Percentiles rank a stretch among this genome's conserved stretches.
phyloP scores from a whole-genome alignment of 176 grass and related monocot species.

The Juncus inflexus region DNA sequence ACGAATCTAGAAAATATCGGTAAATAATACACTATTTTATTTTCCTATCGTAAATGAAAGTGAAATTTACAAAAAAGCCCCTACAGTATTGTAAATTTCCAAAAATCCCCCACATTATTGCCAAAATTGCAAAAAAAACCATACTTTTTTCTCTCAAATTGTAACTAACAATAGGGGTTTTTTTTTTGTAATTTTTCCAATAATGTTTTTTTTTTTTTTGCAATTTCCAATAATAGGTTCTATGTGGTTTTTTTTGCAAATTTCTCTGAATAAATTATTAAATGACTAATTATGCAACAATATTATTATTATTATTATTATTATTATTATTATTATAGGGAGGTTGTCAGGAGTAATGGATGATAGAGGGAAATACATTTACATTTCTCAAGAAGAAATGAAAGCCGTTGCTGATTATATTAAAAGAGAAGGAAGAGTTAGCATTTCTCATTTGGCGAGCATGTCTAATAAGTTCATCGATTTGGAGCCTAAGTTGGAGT shows the following conservation, averaged over 20 bases:
- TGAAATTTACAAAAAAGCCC: no score
- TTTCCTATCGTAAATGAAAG: background rate
- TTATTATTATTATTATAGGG: slow-evolving; percentile 30
- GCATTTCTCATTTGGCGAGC: slow-evolving; percentile 80
- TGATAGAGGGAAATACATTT: slow-evolving; percentile 96
- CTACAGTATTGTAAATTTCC: no score
- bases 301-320: background rate
- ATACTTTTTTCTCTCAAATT: no score
- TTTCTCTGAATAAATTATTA: background rate
- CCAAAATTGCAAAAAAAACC: background rate
- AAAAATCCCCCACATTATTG: no score
- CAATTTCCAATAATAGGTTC: no score
- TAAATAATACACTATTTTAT: slow-evolving; percentile 26
- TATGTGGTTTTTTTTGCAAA: background rate
- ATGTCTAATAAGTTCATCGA: slow-evolving; percentile 88
- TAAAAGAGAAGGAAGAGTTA: slow-evolving; percentile 77
- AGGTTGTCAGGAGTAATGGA: slow-evolving; percentile 97
- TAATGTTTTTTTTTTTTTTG: slow-evolving; percentile 4
- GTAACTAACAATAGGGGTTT: background rate
- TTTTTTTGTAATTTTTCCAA: background rate
- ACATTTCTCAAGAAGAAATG: slow-evolving; percentile 91
- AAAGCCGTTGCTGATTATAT: slow-evolving; percentile 85
- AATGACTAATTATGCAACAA: background rate
- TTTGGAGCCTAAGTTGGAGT: slow-evolving; percentile 56
- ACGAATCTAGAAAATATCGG: slow-evolving; percentile 70